phyloP scores from a whole-genome alignment of 805 yeast species.

The Saccharomycopsis sp. region DNA sequence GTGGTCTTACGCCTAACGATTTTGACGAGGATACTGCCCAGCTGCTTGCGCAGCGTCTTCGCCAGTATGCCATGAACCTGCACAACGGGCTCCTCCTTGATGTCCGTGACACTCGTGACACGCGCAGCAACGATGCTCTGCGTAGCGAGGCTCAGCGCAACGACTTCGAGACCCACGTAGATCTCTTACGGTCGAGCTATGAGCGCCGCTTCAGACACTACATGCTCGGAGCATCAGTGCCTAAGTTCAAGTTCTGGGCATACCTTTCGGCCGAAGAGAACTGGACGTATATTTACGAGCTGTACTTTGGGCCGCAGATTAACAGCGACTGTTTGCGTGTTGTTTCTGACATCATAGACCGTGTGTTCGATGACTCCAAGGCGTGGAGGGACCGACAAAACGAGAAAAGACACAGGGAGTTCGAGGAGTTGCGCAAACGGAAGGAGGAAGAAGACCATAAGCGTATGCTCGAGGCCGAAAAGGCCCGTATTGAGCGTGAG shows the following conservation, averaged over 20 bases:
- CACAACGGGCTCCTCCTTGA: no score
- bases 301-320: background rate
- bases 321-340: conserved; percentile 27
- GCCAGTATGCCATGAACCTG: no score
- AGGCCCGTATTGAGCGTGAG: conserved; percentile 25
- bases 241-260: background rate
- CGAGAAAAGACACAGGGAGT: conserved; percentile 23
- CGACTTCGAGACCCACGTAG: background rate
- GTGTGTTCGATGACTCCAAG: conserved; percentile 44
- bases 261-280: background rate
- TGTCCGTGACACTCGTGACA: no score
- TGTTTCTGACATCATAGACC: conserved; percentile 38
- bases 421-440: conserved; percentile 28
- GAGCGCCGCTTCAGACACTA: no score
- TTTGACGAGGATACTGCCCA: no score
- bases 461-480: conserved; percentile 27
- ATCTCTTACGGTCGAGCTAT: no score
- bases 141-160: no score
- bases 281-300: background rate
- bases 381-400: conserved; percentile 28
- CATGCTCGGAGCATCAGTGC: no score
- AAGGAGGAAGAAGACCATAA: conserved; percentile 27
- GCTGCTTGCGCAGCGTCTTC: no score
- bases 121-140: no score
- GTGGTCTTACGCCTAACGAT: no score